These are phyloP conservation scores for Roridomyces roridus DNA, from an alignment of 768 basidiomycete species.

Conservation along the genomic window DNA sequence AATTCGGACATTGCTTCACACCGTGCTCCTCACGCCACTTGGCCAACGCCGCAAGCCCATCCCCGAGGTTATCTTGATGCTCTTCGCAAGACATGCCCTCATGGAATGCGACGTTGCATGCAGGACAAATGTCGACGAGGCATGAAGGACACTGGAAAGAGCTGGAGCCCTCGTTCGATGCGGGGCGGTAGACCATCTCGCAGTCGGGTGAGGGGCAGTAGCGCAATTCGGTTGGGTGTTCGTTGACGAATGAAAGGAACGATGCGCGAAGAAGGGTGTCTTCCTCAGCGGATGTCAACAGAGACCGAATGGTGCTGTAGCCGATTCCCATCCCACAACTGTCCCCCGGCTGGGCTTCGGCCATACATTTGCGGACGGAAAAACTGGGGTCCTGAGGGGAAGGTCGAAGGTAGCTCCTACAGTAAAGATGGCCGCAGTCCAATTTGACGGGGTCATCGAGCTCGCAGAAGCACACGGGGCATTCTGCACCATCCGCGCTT, in stretches of 20 bases:
- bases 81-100: constrained; percentile 46
- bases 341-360: constrained; percentile 14
- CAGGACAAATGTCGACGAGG: constrained; percentile 40
- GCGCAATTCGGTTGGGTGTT: constrained; percentile 45
- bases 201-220: constrained; percentile 64
- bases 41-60: constrained; percentile 24
- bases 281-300: constrained; percentile 45
- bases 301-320: constrained; percentile 42
- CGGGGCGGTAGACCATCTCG: constrained; percentile 48
- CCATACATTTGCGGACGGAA: constrained; percentile 46
- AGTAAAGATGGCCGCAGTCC: constrained; percentile 60
- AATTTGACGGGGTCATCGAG: constrained; percentile 41
- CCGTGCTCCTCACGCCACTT: constrained; percentile 35
- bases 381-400: constrained; percentile 34
- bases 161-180: constrained; percentile 21
- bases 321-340: constrained; percentile 44
- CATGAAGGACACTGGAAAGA: constrained; percentile 44
- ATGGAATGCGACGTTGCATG: constrained; percentile 46
- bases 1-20: constrained; percentile 43
- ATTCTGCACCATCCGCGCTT: constrained; percentile 23
- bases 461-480: constrained; percentile 48
- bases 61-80: constrained; percentile 22
- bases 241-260: constrained; percentile 50
- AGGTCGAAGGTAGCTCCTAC: constrained; percentile 45
- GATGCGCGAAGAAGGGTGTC: constrained; percentile 45